Base-by-base conservation (phyloP, 306 rosid species). In the Castanea crenata region DNA sequence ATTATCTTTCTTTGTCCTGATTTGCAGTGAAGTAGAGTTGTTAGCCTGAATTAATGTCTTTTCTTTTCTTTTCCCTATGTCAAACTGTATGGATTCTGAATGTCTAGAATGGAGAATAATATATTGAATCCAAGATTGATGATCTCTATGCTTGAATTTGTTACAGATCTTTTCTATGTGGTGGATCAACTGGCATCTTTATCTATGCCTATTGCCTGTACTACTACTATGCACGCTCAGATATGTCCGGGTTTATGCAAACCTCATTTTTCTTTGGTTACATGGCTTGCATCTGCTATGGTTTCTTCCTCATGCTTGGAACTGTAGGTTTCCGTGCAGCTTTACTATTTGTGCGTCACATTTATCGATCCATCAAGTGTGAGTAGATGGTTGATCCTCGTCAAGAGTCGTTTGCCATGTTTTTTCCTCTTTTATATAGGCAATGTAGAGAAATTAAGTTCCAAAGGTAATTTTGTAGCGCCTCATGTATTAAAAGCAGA, bases 241-340 rank as follows among this genome's bases (percentile, higher is more conserved):
- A 90, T 38, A 88, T 88, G 94, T 90, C 94, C 0, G 94, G 90
- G 20, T 88, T 88, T 61, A 86, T 90, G 93, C 93, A 90, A 82
- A 86, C 91, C 14, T 87, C 93, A 1, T 90, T 90, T 79, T 90
- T 90, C 90, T 88, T 90, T 12, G 93, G 93, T 7, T 90, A 88
- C 91, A 90, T 90, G 93, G 91, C 91, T 49, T 86, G 91, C 75
- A 84, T 90, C 77, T 86, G 94, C 89, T 90, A 88, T 70, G 93
- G 91, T 64, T 86, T 90, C 90, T 90, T 88, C 87, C 88, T 90
- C 75, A 90, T 90, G 94, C 91, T 90, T 34, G 94, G 94, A 74
- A 75, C 83, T 15, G 88, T 90, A n/a, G 91, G 94, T 5, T 90
- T 88, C 81, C 88, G 91, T n/a, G 94, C 94, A 9, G 89, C 91